Evolutionary conservation across 768 basidiomycete species (phyloP).

Genomic region (Calocera cornea): DNA sequence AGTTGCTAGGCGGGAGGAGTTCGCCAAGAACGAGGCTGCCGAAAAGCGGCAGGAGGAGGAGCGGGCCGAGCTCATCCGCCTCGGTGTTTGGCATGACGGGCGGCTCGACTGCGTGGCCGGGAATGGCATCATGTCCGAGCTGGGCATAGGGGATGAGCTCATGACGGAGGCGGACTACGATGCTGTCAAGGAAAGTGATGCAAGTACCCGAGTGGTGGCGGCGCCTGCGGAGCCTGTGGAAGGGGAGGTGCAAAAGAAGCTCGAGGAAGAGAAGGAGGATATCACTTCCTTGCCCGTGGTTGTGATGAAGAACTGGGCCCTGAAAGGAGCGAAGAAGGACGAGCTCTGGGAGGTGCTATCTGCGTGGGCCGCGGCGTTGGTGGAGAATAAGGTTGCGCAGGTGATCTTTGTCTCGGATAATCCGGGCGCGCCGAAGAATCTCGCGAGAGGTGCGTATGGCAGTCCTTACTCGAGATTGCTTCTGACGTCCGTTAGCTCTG

Average conservation of each 20-base stretch:
- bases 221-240: neutral
- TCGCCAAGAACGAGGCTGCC: constrained; percentile 28
- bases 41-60: constrained; percentile 28
- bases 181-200: neutral
- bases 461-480: neutral
- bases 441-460: constrained; percentile 52
- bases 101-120: constrained; percentile 74
- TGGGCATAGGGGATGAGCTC: constrained; percentile 68
- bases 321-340: constrained; percentile 44
- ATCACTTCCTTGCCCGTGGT: constrained; percentile 68
- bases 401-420: constrained; percentile 85
- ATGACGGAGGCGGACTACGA: constrained; percentile 30
- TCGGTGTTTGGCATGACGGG: constrained; percentile 76
- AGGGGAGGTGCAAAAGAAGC: constrained; percentile 10
- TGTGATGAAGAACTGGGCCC: constrained; percentile 65
- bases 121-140: constrained; percentile 72
- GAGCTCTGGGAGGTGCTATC: constrained; percentile 63
- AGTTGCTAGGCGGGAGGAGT: constrained; percentile 29
- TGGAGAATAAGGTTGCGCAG: constrained; percentile 82
- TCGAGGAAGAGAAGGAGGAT: constrained; percentile 27
- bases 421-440: constrained; percentile 68
- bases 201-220: neutral
- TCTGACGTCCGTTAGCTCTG: constrained; percentile 39
- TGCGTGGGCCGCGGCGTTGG: constrained; percentile 71
- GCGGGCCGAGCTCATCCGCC: constrained; percentile 32